phyloP scores from a whole-genome alignment of 2,329 filamentous ascomycete genomes.

The Fusarium goolgardi region DNA sequence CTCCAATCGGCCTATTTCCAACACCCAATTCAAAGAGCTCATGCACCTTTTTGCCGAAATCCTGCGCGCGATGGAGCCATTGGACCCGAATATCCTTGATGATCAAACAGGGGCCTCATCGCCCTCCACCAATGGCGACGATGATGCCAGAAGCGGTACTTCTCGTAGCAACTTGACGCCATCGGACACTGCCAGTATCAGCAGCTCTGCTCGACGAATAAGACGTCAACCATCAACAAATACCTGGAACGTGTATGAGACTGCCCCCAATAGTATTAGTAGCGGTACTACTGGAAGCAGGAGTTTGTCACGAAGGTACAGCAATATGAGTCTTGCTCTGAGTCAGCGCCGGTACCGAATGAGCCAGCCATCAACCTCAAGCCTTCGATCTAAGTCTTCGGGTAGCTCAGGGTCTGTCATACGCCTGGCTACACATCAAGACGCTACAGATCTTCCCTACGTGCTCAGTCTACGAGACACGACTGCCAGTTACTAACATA shows the following conservation, averaged over 20 bases:
- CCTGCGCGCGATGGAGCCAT: slow-evolving; percentile 77
- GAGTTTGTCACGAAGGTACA: slow-evolving; percentile 53
- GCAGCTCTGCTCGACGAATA: slow-evolving; percentile 48
- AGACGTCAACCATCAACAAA: slow-evolving; percentile 57
- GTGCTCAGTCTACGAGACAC: slow-evolving; percentile 53
- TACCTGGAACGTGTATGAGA: slow-evolving; percentile 60
- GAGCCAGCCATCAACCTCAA: slow-evolving; percentile 55
- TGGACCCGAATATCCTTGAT: slow-evolving; percentile 66
- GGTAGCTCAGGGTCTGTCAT: slow-evolving; percentile 60
- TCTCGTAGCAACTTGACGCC: slow-evolving; percentile 49
- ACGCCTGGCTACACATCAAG: slow-evolving; percentile 57
- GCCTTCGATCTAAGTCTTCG: slow-evolving; percentile 54
- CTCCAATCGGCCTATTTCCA: slow-evolving; percentile 74
- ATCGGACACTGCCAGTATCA: slow-evolving; percentile 49
- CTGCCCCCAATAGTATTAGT: slow-evolving; percentile 65
- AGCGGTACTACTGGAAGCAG: slow-evolving; percentile 53
- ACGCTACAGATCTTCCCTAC: slow-evolving; percentile 52
- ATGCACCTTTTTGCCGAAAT: slow-evolving; percentile 89
- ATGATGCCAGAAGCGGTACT: slow-evolving; percentile 57
- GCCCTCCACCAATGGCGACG: slow-evolving; percentile 59
- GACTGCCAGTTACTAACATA: slow-evolving; percentile 44
- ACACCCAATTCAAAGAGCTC: slow-evolving; percentile 77
- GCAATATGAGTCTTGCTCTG: slow-evolving; percentile 57
- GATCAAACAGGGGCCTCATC: slow-evolving; percentile 42
- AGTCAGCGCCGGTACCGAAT: slow-evolving; percentile 55